phyloP scores from a whole-genome alignment of 306 rosid species.

The Lathyrus tuberosus region DNA sequence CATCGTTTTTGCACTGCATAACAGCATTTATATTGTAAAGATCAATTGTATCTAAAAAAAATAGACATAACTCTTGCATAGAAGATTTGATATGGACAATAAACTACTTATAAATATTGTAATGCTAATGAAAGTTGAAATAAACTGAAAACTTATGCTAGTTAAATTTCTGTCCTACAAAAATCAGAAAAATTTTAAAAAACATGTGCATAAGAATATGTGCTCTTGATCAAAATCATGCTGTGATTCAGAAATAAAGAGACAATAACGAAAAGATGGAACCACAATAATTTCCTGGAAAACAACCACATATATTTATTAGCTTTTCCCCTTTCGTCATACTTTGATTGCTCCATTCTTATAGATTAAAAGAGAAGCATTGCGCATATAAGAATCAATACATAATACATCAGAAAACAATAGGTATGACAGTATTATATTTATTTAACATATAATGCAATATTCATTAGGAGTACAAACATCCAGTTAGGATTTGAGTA shows the following conservation, averaged over 20 bases:
- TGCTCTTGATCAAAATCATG: constrained; percentile 14
- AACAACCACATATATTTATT: constrained; percentile 18
- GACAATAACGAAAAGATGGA: constrained; percentile 20
- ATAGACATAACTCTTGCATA: neutral
- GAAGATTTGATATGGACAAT: constrained; percentile 12
- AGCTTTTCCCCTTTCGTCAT: neutral
- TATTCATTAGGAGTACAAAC: neutral
- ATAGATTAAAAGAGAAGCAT: constrained; percentile 3
- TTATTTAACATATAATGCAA: neutral
- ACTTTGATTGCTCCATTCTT: neutral
- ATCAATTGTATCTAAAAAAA: constrained; percentile 4
- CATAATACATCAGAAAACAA: constrained; percentile 1
- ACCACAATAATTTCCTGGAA: neutral
- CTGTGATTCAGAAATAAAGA: neutral
- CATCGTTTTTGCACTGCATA: constrained; percentile 86
- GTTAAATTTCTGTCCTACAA: neutral
- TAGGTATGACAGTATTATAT: neutral
- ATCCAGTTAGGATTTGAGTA: neutral
- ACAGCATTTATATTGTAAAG: constrained; percentile 31
- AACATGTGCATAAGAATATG: neutral
- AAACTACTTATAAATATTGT: constrained; percentile 12
- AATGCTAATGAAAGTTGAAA: neutral
- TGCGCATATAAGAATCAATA: constrained; percentile 6
- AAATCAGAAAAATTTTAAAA: neutral
- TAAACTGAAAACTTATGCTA: constrained; percentile 13